Base-by-base conservation (phyloP, 1,284 basidiomycete genomes). In the Porodaedalea pini region DNA sequence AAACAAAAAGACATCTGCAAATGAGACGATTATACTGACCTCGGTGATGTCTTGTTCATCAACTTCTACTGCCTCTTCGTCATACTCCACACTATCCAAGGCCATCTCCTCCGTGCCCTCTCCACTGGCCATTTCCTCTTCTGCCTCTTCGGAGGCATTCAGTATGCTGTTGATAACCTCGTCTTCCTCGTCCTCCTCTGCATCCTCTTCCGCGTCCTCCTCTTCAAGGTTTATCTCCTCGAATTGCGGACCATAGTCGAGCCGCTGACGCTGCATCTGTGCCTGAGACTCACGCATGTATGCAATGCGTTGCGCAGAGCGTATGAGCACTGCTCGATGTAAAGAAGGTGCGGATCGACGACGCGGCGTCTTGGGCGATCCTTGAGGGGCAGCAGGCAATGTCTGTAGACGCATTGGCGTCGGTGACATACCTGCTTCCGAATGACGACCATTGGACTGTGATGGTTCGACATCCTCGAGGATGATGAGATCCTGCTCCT, bases 401-500 rank as follows among this genome's bases (percentile, higher is more conserved):
- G 27, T 62, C 48, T 27, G 61, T 47, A 55, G 36, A 39, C 56
- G 63, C n/a, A 60, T 51, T 47, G 54, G 64, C 21, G 60, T 57
- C 32, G 56, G 54, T 47, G 23, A 27, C n/a, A 47, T n/a, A 15
- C 8, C 40, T 10, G n/a, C 13, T 2, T 21, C 19, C n/a, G 45
- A 27, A 31, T 47, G 29, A 32, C 15, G n/a, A 13, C 45, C 27
- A 48, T 57, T 13, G 56, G 61, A 41, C 31, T 66, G 60, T 36
- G 51, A 52, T 6, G 63, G 40, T 29, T 77, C 76, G 19, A 87
- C 75, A 49, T 84, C 79, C 66, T 89, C 86, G 13, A 88, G 71
- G 57, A 89, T 87, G 54, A 88, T 77, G 31, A 88, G 78, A 63
- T 89, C 86, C 57, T 75, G 76, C 36, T 83, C 86, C 57, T 87